Conservation (phyloP, 2,329 filamentous ascomycete species). For the Aspergillus flavus region DNA sequence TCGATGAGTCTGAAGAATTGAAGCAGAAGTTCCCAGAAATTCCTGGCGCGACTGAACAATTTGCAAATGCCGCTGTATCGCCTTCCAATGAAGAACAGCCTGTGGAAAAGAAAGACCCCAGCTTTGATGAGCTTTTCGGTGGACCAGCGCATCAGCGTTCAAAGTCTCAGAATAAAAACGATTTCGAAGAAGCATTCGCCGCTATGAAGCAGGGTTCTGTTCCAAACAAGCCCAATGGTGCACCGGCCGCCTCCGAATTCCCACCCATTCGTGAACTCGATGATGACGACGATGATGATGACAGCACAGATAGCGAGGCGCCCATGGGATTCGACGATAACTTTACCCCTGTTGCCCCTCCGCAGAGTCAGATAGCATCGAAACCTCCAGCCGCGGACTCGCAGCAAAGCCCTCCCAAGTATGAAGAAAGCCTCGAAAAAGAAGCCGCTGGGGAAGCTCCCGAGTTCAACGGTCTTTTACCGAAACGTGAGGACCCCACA, state of each 20-base stretch:
- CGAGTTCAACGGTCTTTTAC: constrained; percentile 44
- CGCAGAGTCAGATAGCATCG: constrained; percentile 29
- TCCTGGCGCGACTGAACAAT: constrained; percentile 20
- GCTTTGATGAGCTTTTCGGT: constrained; percentile 51
- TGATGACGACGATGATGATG: constrained; percentile 75
- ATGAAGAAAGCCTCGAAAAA: constrained; percentile 33
- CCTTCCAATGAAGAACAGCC: constrained; percentile 27
- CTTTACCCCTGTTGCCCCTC: constrained; percentile 68
- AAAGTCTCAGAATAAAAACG: constrained; percentile 48
- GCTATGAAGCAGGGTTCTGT: constrained; percentile 51
- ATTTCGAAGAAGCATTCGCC: constrained; percentile 52
- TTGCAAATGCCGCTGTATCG: constrained; percentile 52
- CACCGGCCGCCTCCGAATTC: constrained; percentile 67
- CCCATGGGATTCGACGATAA: constrained; percentile 82
- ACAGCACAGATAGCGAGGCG: constrained; percentile 68
- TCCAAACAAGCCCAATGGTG: constrained; percentile 41
- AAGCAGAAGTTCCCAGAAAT: constrained; percentile 26
- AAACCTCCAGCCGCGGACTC: constrained; percentile 55
- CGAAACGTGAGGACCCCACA: constrained; percentile 44
- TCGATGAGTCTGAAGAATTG: constrained; percentile 34
- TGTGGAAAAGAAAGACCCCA: constrained; percentile 37
- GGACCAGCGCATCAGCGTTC: constrained; percentile 47
- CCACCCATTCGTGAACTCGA: constrained; percentile 89
- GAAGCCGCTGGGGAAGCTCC: constrained; percentile 34
- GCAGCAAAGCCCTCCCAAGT: constrained; percentile 58